phyloP scores from a whole-genome alignment of 1,139 yeast genomes.

The Candida frijolesensis region DNA sequence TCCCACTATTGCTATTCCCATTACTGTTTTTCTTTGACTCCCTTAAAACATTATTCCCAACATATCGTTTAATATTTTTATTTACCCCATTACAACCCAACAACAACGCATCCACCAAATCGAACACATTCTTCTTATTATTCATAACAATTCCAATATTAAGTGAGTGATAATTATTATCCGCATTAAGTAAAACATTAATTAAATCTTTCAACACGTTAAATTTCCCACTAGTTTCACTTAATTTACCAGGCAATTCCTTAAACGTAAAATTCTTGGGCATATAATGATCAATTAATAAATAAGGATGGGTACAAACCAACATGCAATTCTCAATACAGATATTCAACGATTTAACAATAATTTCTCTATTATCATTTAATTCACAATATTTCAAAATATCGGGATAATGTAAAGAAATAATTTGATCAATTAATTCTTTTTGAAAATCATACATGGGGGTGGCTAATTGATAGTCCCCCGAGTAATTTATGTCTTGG shows the following conservation, averaged over 20 bases:
- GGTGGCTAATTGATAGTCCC: slow-evolving; percentile 81
- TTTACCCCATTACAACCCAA: slow-evolving; percentile 63
- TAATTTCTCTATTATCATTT: slow-evolving; percentile 54
- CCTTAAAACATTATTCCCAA: slow-evolving; percentile 53
- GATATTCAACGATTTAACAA: slow-evolving; percentile 68
- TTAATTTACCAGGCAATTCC: slow-evolving; percentile 74
- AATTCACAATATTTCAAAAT: slow-evolving; percentile 85
- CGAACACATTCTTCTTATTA: slow-evolving; percentile 53
- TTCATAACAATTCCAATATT: slow-evolving; percentile 42
- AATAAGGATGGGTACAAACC: slow-evolving; percentile 87
- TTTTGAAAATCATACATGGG: slow-evolving; percentile 89
- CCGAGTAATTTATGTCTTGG: slow-evolving; percentile 43
- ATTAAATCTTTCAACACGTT: slow-evolving; percentile 63
- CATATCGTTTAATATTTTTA: slow-evolving; percentile 57
- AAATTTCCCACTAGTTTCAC: slow-evolving; percentile 87
- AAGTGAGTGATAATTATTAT: slow-evolving; percentile 42
- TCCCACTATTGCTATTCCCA: slow-evolving; percentile 16
- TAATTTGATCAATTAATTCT: slow-evolving; percentile 90
- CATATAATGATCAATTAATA: slow-evolving; percentile 80
- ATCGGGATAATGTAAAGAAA: slow-evolving; percentile 88
- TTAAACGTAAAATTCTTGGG: slow-evolving; percentile 79
- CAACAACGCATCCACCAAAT: slow-evolving; percentile 75
- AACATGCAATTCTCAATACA: slow-evolving; percentile 74
- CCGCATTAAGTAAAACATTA: slow-evolving; percentile 35
- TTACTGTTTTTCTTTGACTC: slow-evolving; percentile 31